Base-by-base conservation (phyloP, 768 basidiomycete genomes). In the Termitomyces sp. region DNA sequence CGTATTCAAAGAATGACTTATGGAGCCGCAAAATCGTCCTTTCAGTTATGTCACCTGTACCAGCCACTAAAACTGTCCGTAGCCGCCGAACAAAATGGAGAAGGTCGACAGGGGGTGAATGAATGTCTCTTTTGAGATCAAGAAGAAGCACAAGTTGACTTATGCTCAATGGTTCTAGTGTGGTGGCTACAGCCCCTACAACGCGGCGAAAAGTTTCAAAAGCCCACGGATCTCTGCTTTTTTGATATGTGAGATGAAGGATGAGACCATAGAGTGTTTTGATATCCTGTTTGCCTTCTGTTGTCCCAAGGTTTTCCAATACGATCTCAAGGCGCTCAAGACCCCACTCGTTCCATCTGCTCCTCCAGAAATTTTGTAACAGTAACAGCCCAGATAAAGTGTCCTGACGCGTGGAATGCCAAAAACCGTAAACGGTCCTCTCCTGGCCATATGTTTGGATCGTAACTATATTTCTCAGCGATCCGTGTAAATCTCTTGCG, bases 301-400 rank as follows among this genome's bases (percentile, higher is more conserved):
- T 45, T 31, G 23, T 29, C 17, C 35, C 32, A 37, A 61, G 40
- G 54, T 16, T 34, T 6, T n/a, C 27, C 60, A 64, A 46, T 4
- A 66, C 38, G 1, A 54, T 49, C 9, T 54, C 42, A 29, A 62
- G 50, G 29, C 61, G 48, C 25, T 60, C 59, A n/a, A 31, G 57
- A 3, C 65, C 63, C 45, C 41, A 38, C 10, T 38, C 34, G 4
- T 47, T n/a, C 35, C 17, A 66, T 45, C 27, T 60, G 61, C 32
- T 58, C 51, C 10, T 59, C 37, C 27, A 64, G 16, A 34, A 64
- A 59, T 14, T 45, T 57, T 10, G 38, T 29, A 29, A 57, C 59
- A 7, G 63, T 62, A 6, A 58, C 61, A 5, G 59, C 63, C 57
- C 63, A 62, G 21, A 64, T 59, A 17, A 64, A 62, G n/a, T 57